Conservation (phyloP, 352 stramenopile genomes). For the Aphanomyces stellatus region DNA sequence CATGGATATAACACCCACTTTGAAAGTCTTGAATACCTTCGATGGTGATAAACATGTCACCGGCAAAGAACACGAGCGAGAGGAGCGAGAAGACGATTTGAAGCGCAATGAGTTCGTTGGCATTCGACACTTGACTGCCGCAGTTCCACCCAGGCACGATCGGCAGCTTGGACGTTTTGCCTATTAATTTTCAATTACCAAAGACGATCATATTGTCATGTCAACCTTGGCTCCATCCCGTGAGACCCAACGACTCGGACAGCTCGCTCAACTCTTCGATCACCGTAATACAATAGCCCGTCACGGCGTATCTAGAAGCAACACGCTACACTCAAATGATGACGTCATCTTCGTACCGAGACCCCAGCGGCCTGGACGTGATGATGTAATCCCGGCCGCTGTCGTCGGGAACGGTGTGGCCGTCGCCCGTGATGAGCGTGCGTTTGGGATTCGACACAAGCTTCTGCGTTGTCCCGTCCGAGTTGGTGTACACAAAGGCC, state of each 20-base stretch:
- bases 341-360: slow-evolving; percentile 1
- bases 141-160: slow-evolving; percentile 16
- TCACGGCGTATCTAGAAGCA: slow-evolving; percentile 5
- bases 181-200: too few species aligned
- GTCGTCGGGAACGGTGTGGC: too few species aligned
- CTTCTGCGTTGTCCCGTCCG: background rate
- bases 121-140: background rate
- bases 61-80: background rate
- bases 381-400: slow-evolving; percentile 10
- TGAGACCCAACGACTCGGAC: background rate
- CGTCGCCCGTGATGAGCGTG: slow-evolving; percentile 13
- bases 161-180: background rate
- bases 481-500: background rate
- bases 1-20: background rate
- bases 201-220: background rate
- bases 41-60: slow-evolving; percentile 5
- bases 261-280: slow-evolving; percentile 10
- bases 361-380: background rate
- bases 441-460: background rate
- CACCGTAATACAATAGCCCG: slow-evolving; percentile 1
- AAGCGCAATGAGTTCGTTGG: slow-evolving; percentile 5
- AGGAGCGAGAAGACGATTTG: background rate
- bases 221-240: slow-evolving; percentile 18
- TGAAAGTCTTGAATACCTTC: background rate
- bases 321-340: background rate